Evolutionary conservation across 2,329 filamentous ascomycete genomes (phyloP).

Genomic region (Cercospora sojina): DNA sequence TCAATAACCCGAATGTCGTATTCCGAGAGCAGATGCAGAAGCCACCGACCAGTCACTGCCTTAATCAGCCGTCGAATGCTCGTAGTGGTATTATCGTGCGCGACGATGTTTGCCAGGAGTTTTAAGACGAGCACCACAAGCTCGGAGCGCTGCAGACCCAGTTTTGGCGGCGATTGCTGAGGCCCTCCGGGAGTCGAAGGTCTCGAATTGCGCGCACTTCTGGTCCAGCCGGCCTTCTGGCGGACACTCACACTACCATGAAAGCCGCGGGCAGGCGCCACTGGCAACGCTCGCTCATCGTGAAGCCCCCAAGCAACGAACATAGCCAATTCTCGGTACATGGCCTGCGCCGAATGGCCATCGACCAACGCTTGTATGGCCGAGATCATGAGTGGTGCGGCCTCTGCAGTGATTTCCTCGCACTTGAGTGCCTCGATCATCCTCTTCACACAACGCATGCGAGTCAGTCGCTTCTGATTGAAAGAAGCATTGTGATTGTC

Average conservation of each 20-base stretch:
- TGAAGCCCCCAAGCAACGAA: constrained; percentile 94
- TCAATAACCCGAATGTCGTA: constrained; percentile 80
- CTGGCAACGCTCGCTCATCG: constrained; percentile 49
- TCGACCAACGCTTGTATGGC: constrained; percentile 78
- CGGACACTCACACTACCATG: constrained; percentile 32
- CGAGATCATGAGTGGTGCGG: constrained; percentile 72
- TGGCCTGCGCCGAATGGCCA: constrained; percentile 77
- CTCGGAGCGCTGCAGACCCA: constrained; percentile 30
- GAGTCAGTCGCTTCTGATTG: constrained; percentile 78
- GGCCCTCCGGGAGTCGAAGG: constrained; percentile 31
- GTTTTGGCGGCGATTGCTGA: constrained; percentile 1
- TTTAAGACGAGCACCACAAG: constrained; percentile 34
- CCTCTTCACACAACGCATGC: constrained; percentile 91
- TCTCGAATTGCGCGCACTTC: constrained; percentile 27
- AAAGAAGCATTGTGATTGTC: constrained; percentile 90
- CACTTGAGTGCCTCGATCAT: constrained; percentile 87
- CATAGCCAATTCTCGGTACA: constrained; percentile 80
- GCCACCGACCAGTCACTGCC: constrained; percentile 84
- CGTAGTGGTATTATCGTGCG: constrained; percentile 29
- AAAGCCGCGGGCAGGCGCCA: constrained; percentile 27
- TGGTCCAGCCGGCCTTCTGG: constrained; percentile 33
- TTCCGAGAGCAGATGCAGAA: constrained; percentile 81
- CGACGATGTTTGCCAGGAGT: constrained; percentile 31
- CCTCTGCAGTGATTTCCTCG: constrained; percentile 70
- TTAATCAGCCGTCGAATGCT: constrained; percentile 70